Conservation (phyloP, 352 stramenopile genomes). For the Stephanocyclus meneghinianus region DNA sequence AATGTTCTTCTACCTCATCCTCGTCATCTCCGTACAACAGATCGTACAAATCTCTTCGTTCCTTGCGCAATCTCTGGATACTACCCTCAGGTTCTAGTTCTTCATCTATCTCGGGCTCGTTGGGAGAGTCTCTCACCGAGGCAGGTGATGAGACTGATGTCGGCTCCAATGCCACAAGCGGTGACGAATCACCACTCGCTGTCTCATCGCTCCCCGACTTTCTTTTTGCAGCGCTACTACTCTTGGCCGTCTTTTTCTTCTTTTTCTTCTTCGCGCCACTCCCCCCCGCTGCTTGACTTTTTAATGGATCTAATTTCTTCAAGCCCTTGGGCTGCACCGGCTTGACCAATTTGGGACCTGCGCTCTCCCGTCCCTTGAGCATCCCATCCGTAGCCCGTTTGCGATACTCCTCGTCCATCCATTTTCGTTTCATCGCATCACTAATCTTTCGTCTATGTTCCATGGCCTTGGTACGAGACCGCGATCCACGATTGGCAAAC, state of each 20-base stretch:
- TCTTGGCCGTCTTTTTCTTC: conserved; percentile 7
- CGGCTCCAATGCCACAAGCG: conserved; percentile 15
- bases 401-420: conserved; percentile 73
- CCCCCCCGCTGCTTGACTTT: not conserved
- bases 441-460: conserved; percentile 69
- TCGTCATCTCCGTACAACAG: conserved; percentile 75
- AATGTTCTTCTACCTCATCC: conserved; percentile 24
- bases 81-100: conserved; percentile 57
- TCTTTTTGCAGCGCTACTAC: conserved; percentile 18
- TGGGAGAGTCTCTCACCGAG: conserved; percentile 10
- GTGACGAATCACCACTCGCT: conserved; percentile 9
- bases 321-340: conserved; percentile 10
- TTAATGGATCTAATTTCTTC: conserved; percentile 10
- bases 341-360: not conserved
- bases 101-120: conserved; percentile 13
- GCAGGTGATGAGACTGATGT: conserved; percentile 10
- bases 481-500: conserved; percentile 48
- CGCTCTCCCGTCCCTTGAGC: conserved; percentile 28
- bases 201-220: conserved; percentile 14
- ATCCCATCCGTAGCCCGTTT: conserved; percentile 63
- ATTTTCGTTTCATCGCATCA: conserved; percentile 73
- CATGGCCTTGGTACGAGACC: conserved; percentile 11
- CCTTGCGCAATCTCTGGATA: conserved; percentile 61
- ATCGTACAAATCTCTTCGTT: conserved; percentile 77
- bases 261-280: not conserved